Base-by-base conservation (phyloP, 1,284 basidiomycete species). In the Pyrrhoderma lamaoense region DNA sequence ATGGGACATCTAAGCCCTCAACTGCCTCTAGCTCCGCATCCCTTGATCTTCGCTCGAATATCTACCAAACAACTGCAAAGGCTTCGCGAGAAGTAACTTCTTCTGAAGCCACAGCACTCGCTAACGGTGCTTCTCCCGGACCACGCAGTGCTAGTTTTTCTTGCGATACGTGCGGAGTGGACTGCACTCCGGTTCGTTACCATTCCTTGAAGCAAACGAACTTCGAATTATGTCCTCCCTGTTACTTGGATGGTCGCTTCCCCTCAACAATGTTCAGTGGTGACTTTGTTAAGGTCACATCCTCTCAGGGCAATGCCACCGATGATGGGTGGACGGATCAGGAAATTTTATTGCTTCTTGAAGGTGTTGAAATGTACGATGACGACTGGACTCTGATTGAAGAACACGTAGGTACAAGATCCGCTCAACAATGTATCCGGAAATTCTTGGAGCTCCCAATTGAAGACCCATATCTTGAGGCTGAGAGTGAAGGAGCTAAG, bases 381-480 rank as follows among this genome's bases (percentile, higher is more conserved):
- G 95, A 98, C 64, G 95, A 98, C 64, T 99, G 94, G 95, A 83
- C 82, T 23, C 79, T 82, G 35, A 85, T 99, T 53, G 85, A 93
- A 56, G 86, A 92, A 59, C 94, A 99, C 64, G 93, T 99, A 43
- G 89, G 85, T 11, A 92, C 92, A 19, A 77, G 93, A 43, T 85
- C 85, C 14, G 86, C 93, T 36, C 93, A 98, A 64, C 91, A 96
- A 68, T 98, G 95, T 65, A 89, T 99, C 60, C 83, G 87, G 60
- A 90, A 93, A 64, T 99, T 99, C 77, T 74, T 99, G 51, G 89
- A 93, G 66, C 72, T 99, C 34, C 96, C 96, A 1, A 99, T 99
- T 61, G 95, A 99, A 67, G 95, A 99, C 63, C 82, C 85, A 16
- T 99, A 94, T 65, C 66, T 89, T 37, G 76, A 77, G 23, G 76